These are phyloP conservation scores for Hericium rajendrae DNA, from an alignment of 768 basidiomycete genomes.

Conservation along the genomic window DNA sequence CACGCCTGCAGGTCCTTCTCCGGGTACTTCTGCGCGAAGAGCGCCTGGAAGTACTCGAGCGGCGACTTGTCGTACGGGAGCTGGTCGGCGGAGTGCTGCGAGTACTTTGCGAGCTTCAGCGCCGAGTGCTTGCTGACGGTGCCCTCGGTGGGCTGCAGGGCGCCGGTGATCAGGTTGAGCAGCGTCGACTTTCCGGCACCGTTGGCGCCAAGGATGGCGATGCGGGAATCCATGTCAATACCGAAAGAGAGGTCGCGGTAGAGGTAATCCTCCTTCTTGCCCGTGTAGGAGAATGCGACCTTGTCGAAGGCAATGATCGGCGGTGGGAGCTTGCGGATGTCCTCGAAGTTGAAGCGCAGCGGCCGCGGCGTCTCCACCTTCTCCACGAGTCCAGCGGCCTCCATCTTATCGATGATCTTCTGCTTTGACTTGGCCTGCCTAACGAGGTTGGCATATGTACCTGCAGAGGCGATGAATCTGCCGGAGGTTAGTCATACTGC, in stretches of 20 bases:
- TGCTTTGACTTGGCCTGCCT: conserved; percentile 99
- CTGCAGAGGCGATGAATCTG: conserved; percentile 97
- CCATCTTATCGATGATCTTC: conserved; percentile 99
- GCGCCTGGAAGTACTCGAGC: conserved; percentile 84
- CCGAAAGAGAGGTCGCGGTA: conserved; percentile 87
- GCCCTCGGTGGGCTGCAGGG: conserved; percentile 71
- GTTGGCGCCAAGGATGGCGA: conserved; percentile 95
- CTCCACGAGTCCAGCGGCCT: conserved; percentile 94
- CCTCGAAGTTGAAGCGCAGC: conserved; percentile 93
- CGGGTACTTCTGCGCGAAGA: conserved; percentile 78
- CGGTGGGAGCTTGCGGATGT: conserved; percentile 85
- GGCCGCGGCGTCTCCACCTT: conserved; percentile 69
- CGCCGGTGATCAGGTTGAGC: conserved; percentile 80
- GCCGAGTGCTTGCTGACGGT: conserved; percentile 82
- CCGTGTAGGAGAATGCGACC: conserved; percentile 93
- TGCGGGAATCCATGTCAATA: conserved; percentile 95
- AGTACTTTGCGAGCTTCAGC: conserved; percentile 96
- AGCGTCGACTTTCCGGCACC: conserved; percentile 93
- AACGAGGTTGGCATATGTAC: conserved; percentile 98
- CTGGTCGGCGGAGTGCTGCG: conserved; percentile 97
- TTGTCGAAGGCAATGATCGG: conserved; percentile 95
- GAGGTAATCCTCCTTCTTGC: conserved; percentile 78
- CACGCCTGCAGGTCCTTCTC: conserved; percentile 92
- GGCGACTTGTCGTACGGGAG: conserved; percentile 88
- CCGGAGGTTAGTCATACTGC: conserved; percentile 3